Conservation (phyloP, 2,329 filamentous ascomycete genomes). For the Bisporella sp. region DNA sequence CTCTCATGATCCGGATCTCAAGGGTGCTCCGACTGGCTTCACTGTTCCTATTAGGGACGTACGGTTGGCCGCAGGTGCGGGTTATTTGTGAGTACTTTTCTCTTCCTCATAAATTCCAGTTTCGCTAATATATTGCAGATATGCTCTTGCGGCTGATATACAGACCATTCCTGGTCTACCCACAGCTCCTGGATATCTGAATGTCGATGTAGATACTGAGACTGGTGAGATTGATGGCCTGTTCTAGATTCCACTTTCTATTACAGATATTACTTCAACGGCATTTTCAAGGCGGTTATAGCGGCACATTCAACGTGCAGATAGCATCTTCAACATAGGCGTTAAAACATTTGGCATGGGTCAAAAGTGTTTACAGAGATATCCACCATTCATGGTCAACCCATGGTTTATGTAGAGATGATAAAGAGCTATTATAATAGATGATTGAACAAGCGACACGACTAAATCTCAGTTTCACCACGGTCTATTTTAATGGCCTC, state of each 20-base stretch:
- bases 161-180: conserved; percentile 96
- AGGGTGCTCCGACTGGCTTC: conserved; percentile 92
- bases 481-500: too few relatives aligned
- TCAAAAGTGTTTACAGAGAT: conserved; percentile 8
- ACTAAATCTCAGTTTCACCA: too few relatives aligned
- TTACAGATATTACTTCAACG: conserved; percentile 2
- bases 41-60: conserved; percentile 93
- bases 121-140: conserved; percentile 45
- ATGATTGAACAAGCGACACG: too few relatives aligned
- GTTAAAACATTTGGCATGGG: conserved; percentile 14
- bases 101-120: not conserved
- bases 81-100: conserved; percentile 63
- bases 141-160: conserved; percentile 92
- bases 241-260: conserved; percentile 53
- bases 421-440: too few relatives aligned
- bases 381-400: conserved; percentile 15
- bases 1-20: conserved; percentile 85
- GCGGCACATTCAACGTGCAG: conserved; percentile 19
- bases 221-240: conserved; percentile 84
- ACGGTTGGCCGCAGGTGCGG: conserved; percentile 85
- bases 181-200: conserved; percentile 90
- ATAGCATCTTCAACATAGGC: conserved; percentile 22
- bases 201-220: conserved; percentile 78
- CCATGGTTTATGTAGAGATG: conserved; percentile 3
- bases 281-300: conserved; percentile 14